Evolutionary conservation across 1,284 basidiomycete genomes (phyloP), one percentile per base, ranked within the genome.

Genomic region (Cutaneotrichosporon daszewskae): DNA sequence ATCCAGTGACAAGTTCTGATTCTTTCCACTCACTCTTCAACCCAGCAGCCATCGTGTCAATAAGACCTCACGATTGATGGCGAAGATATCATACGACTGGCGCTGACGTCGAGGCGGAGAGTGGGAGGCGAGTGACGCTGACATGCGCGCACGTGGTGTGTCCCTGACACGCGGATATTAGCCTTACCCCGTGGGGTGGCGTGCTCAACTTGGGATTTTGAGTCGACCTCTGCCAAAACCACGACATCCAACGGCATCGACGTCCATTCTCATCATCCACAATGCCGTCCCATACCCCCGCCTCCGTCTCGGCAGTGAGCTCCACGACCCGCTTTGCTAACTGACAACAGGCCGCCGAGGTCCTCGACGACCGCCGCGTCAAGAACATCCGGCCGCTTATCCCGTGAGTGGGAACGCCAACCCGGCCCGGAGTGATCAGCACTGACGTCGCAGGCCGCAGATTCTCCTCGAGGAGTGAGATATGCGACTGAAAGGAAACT

Each of bases 341-440:
- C 34, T 43, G 24, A 46, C 32, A 7, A 5, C 55, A 72, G 66
- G 87, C 87, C 29, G 79, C 87, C 54, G 71, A 79, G 41, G 78
- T 84, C 42, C 81, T 95, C 37, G 88, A 92, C 64, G 92, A 96
- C 67, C 76, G 80, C 51, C 76, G 91, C 32, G 89, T 96, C 51
- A 88, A 81, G 67, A 82, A 79, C 19, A 88, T 85, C 31, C 76
- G 88, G 33, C 89, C 89, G 25, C 74, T 94, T 47, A 90, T 95
- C 52, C 90, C 90, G 51, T 71, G 39, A 31, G 25, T 26, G 8
- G 25, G 13, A 26, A 8, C 25, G 25, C 9, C 25, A 26, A 9
- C 25, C 13, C 13, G 8, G 26, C 26, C 26, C 9, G 9, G 26
- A 27, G 8, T 27, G 26, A 8, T 14, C 14, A 9, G 26, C 16